These are phyloP conservation scores for Kodamaea fungicola DNA, from an alignment of 1,139 yeast species.

Conservation along the genomic window DNA sequence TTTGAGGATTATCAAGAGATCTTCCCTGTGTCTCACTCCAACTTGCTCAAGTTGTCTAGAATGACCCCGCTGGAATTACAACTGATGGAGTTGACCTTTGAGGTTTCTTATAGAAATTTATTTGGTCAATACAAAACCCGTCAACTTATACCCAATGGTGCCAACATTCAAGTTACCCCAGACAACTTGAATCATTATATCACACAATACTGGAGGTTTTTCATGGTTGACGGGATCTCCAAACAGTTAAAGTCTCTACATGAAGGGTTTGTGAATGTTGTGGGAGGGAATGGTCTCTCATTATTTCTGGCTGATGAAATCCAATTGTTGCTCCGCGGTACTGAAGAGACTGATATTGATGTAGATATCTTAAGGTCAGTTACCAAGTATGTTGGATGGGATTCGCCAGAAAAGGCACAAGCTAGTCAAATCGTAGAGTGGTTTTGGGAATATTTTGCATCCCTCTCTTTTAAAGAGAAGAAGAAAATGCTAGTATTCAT, in stretches of 20 bases:
- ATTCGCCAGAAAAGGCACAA: constrained; percentile 29
- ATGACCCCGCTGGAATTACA: constrained; percentile 31
- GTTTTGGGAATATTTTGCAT: constrained; percentile 79
- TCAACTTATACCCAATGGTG: constrained; percentile 60
- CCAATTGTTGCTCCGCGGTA: constrained; percentile 75
- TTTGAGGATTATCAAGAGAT: constrained; percentile 64
- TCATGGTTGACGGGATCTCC: constrained; percentile 52
- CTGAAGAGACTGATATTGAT: constrained; percentile 63
- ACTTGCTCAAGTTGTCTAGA: constrained; percentile 52
- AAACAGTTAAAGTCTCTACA: constrained; percentile 56
- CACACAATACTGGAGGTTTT: constrained; percentile 56
- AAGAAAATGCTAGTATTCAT: constrained; percentile 68
- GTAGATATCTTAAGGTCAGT: constrained; percentile 63
- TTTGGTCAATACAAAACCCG: constrained; percentile 37
- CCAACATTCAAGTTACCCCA: constrained; percentile 46
- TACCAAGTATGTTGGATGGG: constrained; percentile 70
- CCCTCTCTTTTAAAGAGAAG: constrained; percentile 46
- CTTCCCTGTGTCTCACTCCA: constrained; percentile 63
- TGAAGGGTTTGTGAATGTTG: constrained; percentile 70
- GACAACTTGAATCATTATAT: constrained; percentile 61
- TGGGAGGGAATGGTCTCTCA: constrained; percentile 76
- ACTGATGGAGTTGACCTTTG: constrained; percentile 33
- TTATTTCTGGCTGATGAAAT: constrained; percentile 80
- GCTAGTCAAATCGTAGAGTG: constrained; percentile 50
- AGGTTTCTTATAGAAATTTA: constrained; percentile 35